A percentile compares a stretch with the other conserved stretches of the same genome.
phyloP scores from a whole-genome alignment of 2,329 filamentous ascomycete species.

The Alternaria triticina region DNA sequence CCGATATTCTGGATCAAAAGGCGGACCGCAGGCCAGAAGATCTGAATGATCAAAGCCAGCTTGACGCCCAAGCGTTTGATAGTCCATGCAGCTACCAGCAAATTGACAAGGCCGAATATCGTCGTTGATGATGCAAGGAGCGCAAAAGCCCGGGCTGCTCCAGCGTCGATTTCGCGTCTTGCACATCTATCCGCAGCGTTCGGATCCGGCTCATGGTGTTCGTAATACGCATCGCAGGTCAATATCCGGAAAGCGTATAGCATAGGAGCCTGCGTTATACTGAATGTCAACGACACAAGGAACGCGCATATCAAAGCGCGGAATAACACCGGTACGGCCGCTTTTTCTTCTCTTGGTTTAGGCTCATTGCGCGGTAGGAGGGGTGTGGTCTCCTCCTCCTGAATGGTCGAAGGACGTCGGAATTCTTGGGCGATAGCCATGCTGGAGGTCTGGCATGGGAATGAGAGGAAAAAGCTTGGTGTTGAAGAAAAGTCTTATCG shows the following conservation, averaged over 20 bases:
- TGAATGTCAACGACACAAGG: constrained; percentile 62
- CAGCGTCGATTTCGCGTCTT: constrained; percentile 67
- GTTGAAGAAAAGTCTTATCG: constrained; percentile 7
- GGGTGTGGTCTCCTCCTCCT: constrained; percentile 26
- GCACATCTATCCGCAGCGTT: constrained; percentile 61
- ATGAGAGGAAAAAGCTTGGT: neutral
- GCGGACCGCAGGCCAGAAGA: constrained; percentile 68
- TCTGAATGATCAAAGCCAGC: constrained; percentile 66
- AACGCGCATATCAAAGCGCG: constrained; percentile 65
- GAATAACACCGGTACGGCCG: constrained; percentile 36
- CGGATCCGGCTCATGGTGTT: constrained; percentile 58
- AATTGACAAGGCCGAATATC: constrained; percentile 69
- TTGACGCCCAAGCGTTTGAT: constrained; percentile 72
- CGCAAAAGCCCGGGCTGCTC: constrained; percentile 68
- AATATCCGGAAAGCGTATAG: constrained; percentile 74
- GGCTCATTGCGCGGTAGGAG: constrained; percentile 18
- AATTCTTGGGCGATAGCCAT: constrained; percentile 13
- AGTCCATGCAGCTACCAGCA: constrained; percentile 71
- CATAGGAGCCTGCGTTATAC: constrained; percentile 58
- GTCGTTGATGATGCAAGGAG: constrained; percentile 72
- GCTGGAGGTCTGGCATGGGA: neutral
- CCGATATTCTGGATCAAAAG: constrained; percentile 69
- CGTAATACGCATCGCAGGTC: constrained; percentile 74
- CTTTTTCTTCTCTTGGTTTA: constrained; percentile 16
- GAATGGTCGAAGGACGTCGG: neutral